Conservation (phyloP, 768 basidiomycete genomes). For the Postia placenta region DNA sequence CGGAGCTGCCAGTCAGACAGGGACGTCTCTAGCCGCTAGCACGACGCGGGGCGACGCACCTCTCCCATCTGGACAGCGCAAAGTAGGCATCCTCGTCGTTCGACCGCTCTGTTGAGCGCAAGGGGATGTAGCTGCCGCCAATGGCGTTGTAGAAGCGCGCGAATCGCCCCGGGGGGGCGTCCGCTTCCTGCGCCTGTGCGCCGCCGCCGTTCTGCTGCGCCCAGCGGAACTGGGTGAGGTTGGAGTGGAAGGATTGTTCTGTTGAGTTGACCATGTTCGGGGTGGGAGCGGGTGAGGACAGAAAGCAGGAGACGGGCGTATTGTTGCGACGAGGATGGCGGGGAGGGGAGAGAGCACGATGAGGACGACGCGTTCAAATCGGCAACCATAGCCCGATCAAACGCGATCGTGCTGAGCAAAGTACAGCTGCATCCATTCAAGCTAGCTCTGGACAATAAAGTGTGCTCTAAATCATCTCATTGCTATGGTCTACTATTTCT, state of each 20-base stretch:
- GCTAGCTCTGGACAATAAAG: no score
- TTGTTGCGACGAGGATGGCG: background rate
- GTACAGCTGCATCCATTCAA: no score
- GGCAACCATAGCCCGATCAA: no score
- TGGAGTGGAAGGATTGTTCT: slow-evolving; percentile 68
- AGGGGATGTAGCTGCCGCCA: slow-evolving; percentile 82
- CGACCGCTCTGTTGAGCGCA: slow-evolving; percentile 72
- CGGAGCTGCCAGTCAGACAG: no score
- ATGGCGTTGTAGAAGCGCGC: slow-evolving; percentile 83
- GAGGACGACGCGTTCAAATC: no score
- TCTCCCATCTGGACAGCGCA: slow-evolving; percentile 88
- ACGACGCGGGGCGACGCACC: slow-evolving; percentile 41
- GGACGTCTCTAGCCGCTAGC: no score
- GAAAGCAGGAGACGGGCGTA: no score
- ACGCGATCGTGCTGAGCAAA: no score
- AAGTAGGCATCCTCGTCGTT: slow-evolving; percentile 98
- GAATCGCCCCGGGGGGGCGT: slow-evolving; percentile 57
- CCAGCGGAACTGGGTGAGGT: slow-evolving; percentile 86
- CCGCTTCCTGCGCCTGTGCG: slow-evolving; percentile 38
- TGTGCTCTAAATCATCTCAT: no score
- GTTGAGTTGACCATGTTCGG: slow-evolving; percentile 13
- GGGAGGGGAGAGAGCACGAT: background rate
- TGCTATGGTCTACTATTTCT: no score
- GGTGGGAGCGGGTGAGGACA: no score
- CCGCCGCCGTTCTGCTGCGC: slow-evolving; percentile 67